Evolutionary conservation across 2,329 filamentous ascomycete genomes (phyloP), one percentile per base, ranked within the genome.

Genomic region (Aspergillus clavatus): DNA sequence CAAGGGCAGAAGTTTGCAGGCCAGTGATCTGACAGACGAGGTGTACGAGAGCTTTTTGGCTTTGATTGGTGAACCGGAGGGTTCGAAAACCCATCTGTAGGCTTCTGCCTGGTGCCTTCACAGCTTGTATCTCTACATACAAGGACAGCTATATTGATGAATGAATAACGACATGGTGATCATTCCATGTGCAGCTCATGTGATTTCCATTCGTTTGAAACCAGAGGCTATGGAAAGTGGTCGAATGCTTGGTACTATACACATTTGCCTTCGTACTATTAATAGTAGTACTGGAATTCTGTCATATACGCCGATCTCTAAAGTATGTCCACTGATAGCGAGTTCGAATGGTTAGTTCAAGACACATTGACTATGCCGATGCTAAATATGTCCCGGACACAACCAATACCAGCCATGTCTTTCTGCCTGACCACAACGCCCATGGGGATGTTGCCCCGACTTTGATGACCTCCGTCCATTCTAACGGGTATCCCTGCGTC

Each of bases 21-120:
- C 93, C 1, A 89, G 87, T 55, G 93, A 97, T 68, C 71, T 98
- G 63, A 96, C 91, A 0, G 89, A 93, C 14, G 86, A 95, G 69
- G 86, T 98, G 7, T 85, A 95, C 59, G 74, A 74, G 26, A 86
- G 89, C 0, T 97, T 96, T 67, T 66, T 86, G 59, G 82, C 82
- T 48, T 67, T 95, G 14, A 85, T 96, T 61, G 90, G 89, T 0
- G 87, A 90, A 54, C 76, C 78, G 3, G 79, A 78, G 28, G 72
- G 59, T 12, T 62, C 67, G 23, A 70, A 70, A 45, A 50, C 56
- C 26, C 59, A 54, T 40, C 56, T 65, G 12, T 65, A 63, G 52
- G 65, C 18, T 39, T 6, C 29, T 29, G 8, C 1, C 29, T 33
- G 8, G 14, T 5, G 29, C 29, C 14, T 18, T 14, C 18, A 3